Base-by-base conservation (phyloP, 2,329 filamentous ascomycete genomes). In the Nakataea oryzae region DNA sequence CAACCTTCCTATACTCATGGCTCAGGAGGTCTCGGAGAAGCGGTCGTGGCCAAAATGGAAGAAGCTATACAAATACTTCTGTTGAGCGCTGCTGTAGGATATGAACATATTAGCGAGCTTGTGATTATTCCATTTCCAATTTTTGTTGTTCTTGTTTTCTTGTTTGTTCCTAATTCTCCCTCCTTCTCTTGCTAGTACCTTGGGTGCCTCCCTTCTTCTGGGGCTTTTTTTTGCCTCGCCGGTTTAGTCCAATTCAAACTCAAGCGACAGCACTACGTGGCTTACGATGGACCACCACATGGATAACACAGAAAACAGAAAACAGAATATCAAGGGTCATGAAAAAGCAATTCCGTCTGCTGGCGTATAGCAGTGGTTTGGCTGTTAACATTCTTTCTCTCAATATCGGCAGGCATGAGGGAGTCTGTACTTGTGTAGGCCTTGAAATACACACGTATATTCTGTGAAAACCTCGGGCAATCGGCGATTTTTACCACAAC, bases 11-110 rank as follows among this genome's bases (percentile, higher is more conserved):
- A 84, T 89, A 64, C 76, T 97, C 59, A 79, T 96, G 59, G 86
- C 87, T 55, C 89, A 96, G 73, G 93, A 97, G 78, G 77, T 81
- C 54, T 87, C 89, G 61, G 92, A 97, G 76, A 79, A 81, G 69
- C 82, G 80, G 34, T 72, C 74, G 5, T 93, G 90, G 90, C 89
- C 90, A 0, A 74, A 67, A 63, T 93, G 90, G 89, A 95, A 93
- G 78, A 86, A 79, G 69, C 66, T 83, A 14, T 95, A 92, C 71
- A 90, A 89, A 71, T 81, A 86, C 64, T 75, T 93, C 66, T 93
- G 90, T 69, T 93, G 65, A 73, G 21, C 9, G 3, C 41, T 47
- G 2, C 14, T 27, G 57, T 13, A 47, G 3, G 14, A 29, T n/a
- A n/a, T n/a, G n/a, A n/a, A n/a, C n/a, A n/a, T n/a, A n/a, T n/a